Base-by-base conservation (phyloP, 1,284 basidiomycete species). In the Porodaedalea pini region DNA sequence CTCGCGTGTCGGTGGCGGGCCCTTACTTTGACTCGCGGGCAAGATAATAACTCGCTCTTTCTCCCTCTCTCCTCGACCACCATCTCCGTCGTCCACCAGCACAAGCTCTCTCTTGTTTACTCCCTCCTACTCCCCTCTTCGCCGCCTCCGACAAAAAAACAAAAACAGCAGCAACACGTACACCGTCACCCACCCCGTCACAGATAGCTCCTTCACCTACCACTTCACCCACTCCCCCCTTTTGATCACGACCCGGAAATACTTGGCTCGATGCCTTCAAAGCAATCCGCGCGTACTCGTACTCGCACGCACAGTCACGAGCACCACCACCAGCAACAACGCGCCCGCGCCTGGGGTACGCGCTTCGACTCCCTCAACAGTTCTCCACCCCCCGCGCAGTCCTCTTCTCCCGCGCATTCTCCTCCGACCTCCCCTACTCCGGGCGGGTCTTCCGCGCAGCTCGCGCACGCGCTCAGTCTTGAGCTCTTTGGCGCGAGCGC, bases 271-370 rank as follows among this genome's bases (percentile, higher is more conserved):
- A 56, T 50, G 54, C 50, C 40, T 29, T 39, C 39, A 44, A 54
- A 54, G 23, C n/a, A 41, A 13, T 19, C 50, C 27, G 39, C 50
- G 2, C 51, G 56, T 29, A 19, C 52, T 6, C 51, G 57, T n/a
- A 47, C 45, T 47, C 45, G 45, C 45, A 47, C 45, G 31, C 45
- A 47, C 34, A 47, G 49, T 17, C 49, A 41, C 49, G 56, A 57
- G 5, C 36, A 51, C n/a, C 15, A 19, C 19, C 50, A 53, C 0
- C 40, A 40, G 13, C 23, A 15, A 43, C 70, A 65, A 27, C 64
- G 70, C 57, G 10, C 8, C 36, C 75, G 81, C 57, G 67, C 79
- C 54, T 88, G 86, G 86, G 85, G 85, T 37, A 85, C 83, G 63
- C 85, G 86, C 65, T 88, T 84, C 62, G 86, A 88, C 69, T 71